phyloP scores from a whole-genome alignment of 2,329 filamentous ascomycete species.

The Dactylellina haptotyla region DNA sequence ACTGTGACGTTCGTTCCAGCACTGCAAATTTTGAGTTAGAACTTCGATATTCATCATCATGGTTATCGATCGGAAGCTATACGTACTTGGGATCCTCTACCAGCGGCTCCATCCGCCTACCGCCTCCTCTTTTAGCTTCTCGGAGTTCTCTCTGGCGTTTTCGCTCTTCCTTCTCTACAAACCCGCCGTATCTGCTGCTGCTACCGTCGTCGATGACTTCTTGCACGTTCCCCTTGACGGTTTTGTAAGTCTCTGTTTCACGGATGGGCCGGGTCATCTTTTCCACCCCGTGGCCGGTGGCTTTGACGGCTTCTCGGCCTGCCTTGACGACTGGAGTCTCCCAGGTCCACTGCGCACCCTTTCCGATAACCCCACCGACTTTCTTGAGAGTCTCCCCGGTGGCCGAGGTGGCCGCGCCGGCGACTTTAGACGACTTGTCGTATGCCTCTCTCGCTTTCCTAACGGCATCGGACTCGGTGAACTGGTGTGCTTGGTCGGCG shows the following conservation, averaged over 20 bases:
- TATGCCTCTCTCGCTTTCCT: slow-evolving; percentile 87
- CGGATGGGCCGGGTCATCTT: slow-evolving; percentile 94
- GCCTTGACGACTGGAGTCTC: slow-evolving; percentile 93
- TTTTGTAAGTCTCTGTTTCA: slow-evolving; percentile 92
- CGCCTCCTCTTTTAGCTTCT: slow-evolving; percentile 70
- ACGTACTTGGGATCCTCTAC: slow-evolving; percentile 90
- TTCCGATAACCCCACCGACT: slow-evolving; percentile 86
- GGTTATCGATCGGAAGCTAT: background rate
- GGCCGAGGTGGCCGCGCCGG: slow-evolving; percentile 78
- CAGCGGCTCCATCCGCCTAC: slow-evolving; percentile 69
- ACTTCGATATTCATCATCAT: background rate
- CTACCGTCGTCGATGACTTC: slow-evolving; percentile 96
- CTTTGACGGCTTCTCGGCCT: slow-evolving; percentile 83
- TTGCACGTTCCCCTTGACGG: slow-evolving; percentile 75
- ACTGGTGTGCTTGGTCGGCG: slow-evolving; percentile 85
- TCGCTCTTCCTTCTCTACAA: slow-evolving; percentile 95
- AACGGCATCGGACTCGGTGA: slow-evolving; percentile 91
- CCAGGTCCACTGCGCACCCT: slow-evolving; percentile 96
- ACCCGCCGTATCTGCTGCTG: slow-evolving; percentile 94
- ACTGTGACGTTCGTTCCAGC: slow-evolving; percentile 93
- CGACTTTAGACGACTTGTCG: slow-evolving; percentile 74
- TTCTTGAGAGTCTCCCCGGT: slow-evolving; percentile 83
- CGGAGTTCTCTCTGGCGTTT: slow-evolving; percentile 78
- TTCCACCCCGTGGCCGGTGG: slow-evolving; percentile 86
- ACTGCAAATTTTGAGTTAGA: slow-evolving; percentile 64